These are phyloP conservation scores for Solanum corneliomulleri DNA, from an alignment of 257 asterid species.

Conservation along the genomic window DNA sequence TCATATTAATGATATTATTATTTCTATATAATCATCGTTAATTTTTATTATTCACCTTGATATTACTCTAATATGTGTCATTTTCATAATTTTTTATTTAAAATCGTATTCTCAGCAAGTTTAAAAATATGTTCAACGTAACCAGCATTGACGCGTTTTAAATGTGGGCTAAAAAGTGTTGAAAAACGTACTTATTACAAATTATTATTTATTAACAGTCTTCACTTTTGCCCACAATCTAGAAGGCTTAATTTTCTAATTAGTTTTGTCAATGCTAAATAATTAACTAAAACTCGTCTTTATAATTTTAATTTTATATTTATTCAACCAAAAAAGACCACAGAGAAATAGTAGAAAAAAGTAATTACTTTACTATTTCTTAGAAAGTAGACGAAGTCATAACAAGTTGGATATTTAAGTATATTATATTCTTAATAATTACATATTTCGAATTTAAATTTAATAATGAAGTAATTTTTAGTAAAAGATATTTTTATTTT, in stretches of 20 bases:
- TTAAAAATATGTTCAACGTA: too few relatives aligned
- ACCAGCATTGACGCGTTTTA: neutral
- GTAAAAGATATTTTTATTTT: neutral
- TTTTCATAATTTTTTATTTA: neutral
- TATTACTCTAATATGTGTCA: neutral
- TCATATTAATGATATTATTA: too few relatives aligned
- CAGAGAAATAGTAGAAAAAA: neutral
- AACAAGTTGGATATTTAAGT: neutral
- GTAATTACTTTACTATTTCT: neutral
- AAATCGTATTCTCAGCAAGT: neutral
- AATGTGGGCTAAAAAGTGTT: neutral
- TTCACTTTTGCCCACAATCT: neutral
- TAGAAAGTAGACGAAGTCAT: neutral
- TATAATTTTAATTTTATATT: neutral
- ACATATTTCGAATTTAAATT: too few relatives aligned
- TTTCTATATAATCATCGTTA: too few relatives aligned
- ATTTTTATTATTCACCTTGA: fast-evolving
- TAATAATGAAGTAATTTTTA: neutral
- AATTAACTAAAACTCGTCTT: neutral
- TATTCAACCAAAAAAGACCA: neutral
- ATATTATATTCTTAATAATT: neutral
- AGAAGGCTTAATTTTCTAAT: neutral
- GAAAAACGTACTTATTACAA: neutral
- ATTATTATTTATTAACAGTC: neutral
- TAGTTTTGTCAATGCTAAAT: neutral